A percentile compares a stretch with the other conserved stretches of the same genome.
Evolutionary conservation across 2,329 filamentous ascomycete species (phyloP).

Genomic region (Fusarium mundagurra): DNA sequence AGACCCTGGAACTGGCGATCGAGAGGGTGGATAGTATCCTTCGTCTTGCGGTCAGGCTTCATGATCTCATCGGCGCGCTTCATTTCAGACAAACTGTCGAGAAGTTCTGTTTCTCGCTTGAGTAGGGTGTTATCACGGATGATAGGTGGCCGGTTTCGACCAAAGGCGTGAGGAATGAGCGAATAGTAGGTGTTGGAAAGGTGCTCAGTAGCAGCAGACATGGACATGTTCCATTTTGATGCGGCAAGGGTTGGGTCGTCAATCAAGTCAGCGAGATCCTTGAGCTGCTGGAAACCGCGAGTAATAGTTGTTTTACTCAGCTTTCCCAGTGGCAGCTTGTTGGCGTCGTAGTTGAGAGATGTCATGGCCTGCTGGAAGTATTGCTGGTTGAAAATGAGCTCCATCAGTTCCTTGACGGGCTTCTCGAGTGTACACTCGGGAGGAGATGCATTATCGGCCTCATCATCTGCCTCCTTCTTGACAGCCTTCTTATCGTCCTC

Average conservation of each 20-base stretch:
- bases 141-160: conserved; percentile 76
- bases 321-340: conserved; percentile 86
- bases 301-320: conserved; percentile 81
- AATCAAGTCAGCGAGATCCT: conserved; percentile 77
- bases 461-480: conserved; percentile 51
- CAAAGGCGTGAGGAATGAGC: conserved; percentile 83
- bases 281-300: conserved; percentile 79
- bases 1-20: conserved; percentile 79
- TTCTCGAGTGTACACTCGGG: conserved; percentile 66
- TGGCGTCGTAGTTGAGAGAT: conserved; percentile 74
- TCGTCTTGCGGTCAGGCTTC: conserved; percentile 66
- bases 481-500: conserved; percentile 44
- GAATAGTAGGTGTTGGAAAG: conserved; percentile 85
- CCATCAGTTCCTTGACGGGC: conserved; percentile 74
- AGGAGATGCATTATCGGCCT: conserved; percentile 46
- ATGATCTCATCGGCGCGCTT: conserved; percentile 82
- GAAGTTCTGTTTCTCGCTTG: conserved; percentile 80
- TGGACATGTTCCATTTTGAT: conserved; percentile 52
- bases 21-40: conserved; percentile 67
- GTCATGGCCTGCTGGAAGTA: conserved; percentile 75
- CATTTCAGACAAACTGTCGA: conserved; percentile 87
- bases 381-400: conserved; percentile 83
- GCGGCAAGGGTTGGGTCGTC: conserved; percentile 59
- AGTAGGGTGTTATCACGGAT: conserved; percentile 67
- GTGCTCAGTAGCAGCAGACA: conserved; percentile 60